These are phyloP conservation scores for Ceratobasidium papillatum DNA, from an alignment of 1,284 basidiomycete species.

Conservation along the genomic window DNA sequence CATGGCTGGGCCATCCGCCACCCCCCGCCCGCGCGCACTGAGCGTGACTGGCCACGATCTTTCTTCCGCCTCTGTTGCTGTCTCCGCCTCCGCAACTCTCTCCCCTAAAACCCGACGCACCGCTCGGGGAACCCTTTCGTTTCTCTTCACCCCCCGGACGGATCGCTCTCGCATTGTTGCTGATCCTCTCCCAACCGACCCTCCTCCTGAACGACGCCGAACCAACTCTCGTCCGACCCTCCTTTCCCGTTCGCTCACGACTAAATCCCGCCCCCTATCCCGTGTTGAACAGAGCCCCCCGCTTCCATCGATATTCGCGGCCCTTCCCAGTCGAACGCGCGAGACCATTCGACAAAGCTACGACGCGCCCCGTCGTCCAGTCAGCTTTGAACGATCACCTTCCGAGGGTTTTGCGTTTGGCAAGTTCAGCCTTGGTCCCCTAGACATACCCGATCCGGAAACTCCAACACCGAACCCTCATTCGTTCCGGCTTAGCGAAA, in stretches of 20 bases:
- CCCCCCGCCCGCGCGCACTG: conserved; percentile 3
- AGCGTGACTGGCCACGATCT: conserved; percentile 7
- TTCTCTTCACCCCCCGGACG: conserved; percentile 8
- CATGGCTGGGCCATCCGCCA: conserved; percentile 29
- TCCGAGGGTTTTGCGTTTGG: background rate
- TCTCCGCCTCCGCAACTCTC: background rate
- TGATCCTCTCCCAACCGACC: background rate
- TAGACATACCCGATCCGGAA: conserved; percentile 28
- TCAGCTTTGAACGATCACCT: conserved; percentile 11
- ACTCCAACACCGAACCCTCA: conserved; percentile 24
- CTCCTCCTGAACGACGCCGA: background rate
- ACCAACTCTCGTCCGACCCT: conserved; percentile 5
- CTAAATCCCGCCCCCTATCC: background rate
- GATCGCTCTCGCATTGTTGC: conserved; percentile 7
- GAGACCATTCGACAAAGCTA: conserved; percentile 21
- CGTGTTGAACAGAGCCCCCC: conserved; percentile 12
- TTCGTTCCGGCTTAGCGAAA: conserved; percentile 13
- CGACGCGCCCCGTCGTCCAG: conserved; percentile 17
- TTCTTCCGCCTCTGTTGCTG: background rate
- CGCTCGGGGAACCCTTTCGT: conserved; percentile 3
- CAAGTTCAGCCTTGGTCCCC: background rate
- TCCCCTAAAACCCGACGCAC: conserved; percentile 22
- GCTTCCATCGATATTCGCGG: conserved; percentile 22
- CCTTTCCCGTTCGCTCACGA: conserved; percentile 20
- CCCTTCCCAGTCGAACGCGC: conserved; percentile 20